Conservation (phyloP, 1,284 basidiomycete species). For the Inonotus obliquus region DNA sequence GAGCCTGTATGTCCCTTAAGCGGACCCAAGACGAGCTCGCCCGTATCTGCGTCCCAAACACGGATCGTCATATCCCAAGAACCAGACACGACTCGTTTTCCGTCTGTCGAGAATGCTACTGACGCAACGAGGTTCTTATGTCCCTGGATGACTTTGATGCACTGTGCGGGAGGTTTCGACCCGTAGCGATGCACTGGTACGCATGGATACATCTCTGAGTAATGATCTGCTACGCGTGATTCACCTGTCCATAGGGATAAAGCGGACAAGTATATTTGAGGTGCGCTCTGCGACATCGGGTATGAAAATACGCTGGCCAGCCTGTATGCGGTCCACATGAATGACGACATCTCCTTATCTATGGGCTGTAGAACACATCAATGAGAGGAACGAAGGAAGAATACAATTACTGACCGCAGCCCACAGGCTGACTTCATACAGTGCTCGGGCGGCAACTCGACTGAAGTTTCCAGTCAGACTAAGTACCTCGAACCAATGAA, state of each 20-base stretch:
- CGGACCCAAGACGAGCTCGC: neutral
- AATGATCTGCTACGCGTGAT: neutral
- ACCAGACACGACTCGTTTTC: neutral
- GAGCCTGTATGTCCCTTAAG: neutral
- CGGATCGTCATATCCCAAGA: neutral
- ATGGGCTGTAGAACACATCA: neutral
- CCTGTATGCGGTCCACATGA: no score
- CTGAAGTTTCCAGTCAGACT: slow-evolving; percentile 19
- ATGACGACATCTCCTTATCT: neutral
- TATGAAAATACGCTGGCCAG: no score
- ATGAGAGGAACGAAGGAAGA: neutral
- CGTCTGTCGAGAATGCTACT: neutral
- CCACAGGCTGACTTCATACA: neutral
- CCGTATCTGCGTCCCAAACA: slow-evolving; percentile 1
- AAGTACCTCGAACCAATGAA: slow-evolving; percentile 29
- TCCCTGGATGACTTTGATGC: neutral
- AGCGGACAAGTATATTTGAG: no score
- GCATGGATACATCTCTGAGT: neutral
- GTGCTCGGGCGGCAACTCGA: neutral
- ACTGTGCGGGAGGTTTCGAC: neutral
- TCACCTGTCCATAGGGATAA: no score
- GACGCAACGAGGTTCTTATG: neutral
- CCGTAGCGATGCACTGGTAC: neutral
- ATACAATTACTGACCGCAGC: no score
- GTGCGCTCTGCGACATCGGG: no score